A percentile compares a stretch with the other conserved stretches of the same genome.
phyloP scores from a whole-genome alignment of 495 filamentous ascomycete genomes.

The Cenococcum geophilum region DNA sequence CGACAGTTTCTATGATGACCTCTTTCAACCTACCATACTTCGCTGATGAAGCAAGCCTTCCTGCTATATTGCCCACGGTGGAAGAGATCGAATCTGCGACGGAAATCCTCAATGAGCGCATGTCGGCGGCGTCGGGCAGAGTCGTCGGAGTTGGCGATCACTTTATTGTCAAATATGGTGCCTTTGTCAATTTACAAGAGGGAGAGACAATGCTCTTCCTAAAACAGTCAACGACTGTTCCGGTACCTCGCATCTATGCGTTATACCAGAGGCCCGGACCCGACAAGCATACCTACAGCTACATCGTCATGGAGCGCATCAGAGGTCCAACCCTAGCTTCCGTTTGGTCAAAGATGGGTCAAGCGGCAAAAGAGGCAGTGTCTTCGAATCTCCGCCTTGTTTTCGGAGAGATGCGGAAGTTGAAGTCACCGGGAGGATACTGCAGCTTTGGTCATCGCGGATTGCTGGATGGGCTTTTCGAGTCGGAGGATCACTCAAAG shows the following conservation, averaged over 20 bases:
- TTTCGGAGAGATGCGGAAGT: constrained; percentile 37
- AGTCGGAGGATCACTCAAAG: constrained; percentile 15
- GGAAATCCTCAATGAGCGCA: constrained; percentile 24
- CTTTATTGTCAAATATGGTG: constrained; percentile 42
- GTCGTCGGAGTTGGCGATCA: constrained; percentile 31
- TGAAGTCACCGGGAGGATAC: constrained; percentile 38
- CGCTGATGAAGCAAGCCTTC: constrained; percentile 22
- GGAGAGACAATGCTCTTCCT: constrained; percentile 43
- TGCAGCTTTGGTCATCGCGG: constrained; percentile 35
- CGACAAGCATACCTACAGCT: too few species aligned
- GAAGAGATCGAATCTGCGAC: constrained; percentile 25
- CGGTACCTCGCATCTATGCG: constrained; percentile 40
- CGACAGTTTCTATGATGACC: constrained; percentile 8
- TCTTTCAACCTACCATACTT: constrained; percentile 7
- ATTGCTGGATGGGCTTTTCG: constrained; percentile 38
- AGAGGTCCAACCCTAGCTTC: too few species aligned
- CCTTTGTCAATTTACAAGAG: constrained; percentile 33
- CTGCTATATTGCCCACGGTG: constrained; percentile 21
- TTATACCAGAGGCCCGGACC: too few species aligned
- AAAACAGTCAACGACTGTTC: constrained; percentile 32
- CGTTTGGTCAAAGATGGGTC: too few species aligned
- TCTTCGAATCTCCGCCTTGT: constrained; percentile 30
- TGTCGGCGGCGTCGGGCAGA: constrained; percentile 22
- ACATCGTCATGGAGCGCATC: too few species aligned
- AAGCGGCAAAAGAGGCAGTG: too few species aligned